Conservation (phyloP, 768 basidiomycete species). For the Calocera cornea region DNA sequence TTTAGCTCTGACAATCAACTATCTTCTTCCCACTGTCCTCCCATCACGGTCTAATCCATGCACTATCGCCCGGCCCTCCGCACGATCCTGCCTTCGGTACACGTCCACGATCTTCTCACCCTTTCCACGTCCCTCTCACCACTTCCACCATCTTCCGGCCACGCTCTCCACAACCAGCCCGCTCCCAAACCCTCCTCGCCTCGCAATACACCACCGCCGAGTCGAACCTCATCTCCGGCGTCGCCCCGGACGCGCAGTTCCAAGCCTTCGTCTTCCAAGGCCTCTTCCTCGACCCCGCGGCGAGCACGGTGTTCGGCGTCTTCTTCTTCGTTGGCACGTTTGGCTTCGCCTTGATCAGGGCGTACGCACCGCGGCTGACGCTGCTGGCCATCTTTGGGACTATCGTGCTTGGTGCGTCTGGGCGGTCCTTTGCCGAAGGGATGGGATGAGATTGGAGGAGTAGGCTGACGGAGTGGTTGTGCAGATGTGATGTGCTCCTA, state of each 20-base stretch:
- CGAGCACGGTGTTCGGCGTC: constrained; percentile 34
- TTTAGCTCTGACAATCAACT: neutral
- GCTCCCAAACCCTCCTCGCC: constrained; percentile 21
- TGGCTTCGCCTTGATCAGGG: constrained; percentile 34
- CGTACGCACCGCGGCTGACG: constrained; percentile 34
- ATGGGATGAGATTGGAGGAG: too few relatives aligned
- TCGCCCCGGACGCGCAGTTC: constrained; percentile 26
- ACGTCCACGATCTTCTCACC: neutral
- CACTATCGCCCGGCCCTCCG: too few relatives aligned
- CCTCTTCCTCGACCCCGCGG: constrained; percentile 36
- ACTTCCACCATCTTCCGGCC: neutral
- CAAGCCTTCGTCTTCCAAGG: constrained; percentile 35
- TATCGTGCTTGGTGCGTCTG: constrained; percentile 27
- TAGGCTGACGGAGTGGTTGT: too few relatives aligned
- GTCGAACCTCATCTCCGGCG: neutral
- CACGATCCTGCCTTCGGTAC: too few relatives aligned
- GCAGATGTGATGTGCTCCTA: constrained; percentile 23
- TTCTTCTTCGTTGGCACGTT: constrained; percentile 38
- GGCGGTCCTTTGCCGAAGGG: too few relatives aligned
- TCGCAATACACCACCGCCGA: constrained; percentile 13
- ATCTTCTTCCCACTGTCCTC: too few relatives aligned
- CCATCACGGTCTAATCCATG: too few relatives aligned
- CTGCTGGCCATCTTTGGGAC: constrained; percentile 36
- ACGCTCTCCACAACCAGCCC: too few relatives aligned
- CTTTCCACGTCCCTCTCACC: neutral